Evolutionary conservation across 176 grass and related monocot genomes (phyloP).

Genomic region (Musa schizocarpa): DNA sequence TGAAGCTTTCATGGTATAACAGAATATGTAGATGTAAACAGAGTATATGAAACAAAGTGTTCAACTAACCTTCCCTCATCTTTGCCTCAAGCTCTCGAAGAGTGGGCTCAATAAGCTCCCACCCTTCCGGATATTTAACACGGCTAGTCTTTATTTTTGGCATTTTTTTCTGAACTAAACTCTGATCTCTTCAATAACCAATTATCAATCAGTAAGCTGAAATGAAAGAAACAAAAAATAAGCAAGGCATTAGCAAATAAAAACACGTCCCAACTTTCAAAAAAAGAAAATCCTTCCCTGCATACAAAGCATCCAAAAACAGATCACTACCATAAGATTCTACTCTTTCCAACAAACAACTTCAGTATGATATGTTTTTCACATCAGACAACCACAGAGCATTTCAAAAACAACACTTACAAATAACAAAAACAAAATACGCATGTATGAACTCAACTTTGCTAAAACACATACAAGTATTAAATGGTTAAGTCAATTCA

Average conservation of each 20-base stretch:
- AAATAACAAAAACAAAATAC: no score
- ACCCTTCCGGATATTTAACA: slow-evolving; percentile 34
- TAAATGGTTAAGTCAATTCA: no score
- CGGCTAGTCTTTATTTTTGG: slow-evolving; percentile 34
- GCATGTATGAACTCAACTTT: no score
- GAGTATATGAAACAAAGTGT: not conserved
- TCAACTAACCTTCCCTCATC: slow-evolving; percentile 29
- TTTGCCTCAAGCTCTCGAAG: slow-evolving; percentile 36
- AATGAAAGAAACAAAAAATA: not conserved
- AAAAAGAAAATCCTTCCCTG: no score
- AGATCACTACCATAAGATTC: no score
- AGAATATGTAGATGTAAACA: not conserved
- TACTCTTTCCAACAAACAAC: no score
- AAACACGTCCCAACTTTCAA: not conserved
- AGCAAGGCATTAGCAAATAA: not conserved
- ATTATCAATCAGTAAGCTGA: not conserved
- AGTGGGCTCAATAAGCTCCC: slow-evolving; percentile 48
- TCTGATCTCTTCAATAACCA: not conserved
- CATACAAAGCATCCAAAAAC: no score
- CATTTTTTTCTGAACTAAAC: slow-evolving; percentile 6
- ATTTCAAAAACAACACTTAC: no score
- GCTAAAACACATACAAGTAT: no score
- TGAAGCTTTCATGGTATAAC: not conserved
- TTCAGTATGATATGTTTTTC: no score
- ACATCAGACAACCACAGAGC: no score